Conservation (phyloP, 768 basidiomycete genomes). For the Mycena galericulata region DNA sequence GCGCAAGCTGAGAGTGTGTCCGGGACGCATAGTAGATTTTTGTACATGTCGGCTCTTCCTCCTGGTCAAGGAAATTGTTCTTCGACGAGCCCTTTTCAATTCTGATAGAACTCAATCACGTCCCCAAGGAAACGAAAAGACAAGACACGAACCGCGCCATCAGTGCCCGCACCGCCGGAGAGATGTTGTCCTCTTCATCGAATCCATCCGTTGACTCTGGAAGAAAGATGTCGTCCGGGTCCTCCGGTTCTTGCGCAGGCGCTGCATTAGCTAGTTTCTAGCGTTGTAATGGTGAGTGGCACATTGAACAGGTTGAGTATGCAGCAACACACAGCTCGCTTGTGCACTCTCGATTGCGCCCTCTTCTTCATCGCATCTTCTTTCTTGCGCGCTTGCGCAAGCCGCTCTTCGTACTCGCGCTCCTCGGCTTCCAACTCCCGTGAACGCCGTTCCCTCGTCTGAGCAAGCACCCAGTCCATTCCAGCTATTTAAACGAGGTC, state of each 20-base stretch:
- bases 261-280: conserved; percentile 33
- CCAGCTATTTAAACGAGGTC: conserved; percentile 48
- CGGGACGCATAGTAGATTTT: conserved; percentile 96
- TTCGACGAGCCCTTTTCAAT: conserved; percentile 34
- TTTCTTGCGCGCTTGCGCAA: conserved; percentile 70
- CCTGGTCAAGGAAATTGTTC: conserved; percentile 37
- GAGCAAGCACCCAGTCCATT: conserved; percentile 82
- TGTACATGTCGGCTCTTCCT: conserved; percentile 70
- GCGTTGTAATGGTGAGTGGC: conserved; percentile 1
- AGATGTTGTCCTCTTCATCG: conserved; percentile 68
- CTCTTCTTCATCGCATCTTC: conserved; percentile 68
- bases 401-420: conserved; percentile 68
- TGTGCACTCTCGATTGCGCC: conserved; percentile 67
- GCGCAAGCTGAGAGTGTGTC: conserved; percentile 95
- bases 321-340: conserved; percentile 63
- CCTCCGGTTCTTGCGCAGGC: conserved; percentile 42
- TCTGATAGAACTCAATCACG: conserved; percentile 43
- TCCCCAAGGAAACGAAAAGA: background rate
- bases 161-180: conserved; percentile 81
- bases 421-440: conserved; percentile 78
- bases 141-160: conserved; percentile 74
- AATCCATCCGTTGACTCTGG: conserved; percentile 64
- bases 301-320: background rate
- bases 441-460: conserved; percentile 73
- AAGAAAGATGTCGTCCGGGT: conserved; percentile 78